Conservation (phyloP, 2,329 filamentous ascomycete species). For the Arthrocladium fulminans region DNA sequence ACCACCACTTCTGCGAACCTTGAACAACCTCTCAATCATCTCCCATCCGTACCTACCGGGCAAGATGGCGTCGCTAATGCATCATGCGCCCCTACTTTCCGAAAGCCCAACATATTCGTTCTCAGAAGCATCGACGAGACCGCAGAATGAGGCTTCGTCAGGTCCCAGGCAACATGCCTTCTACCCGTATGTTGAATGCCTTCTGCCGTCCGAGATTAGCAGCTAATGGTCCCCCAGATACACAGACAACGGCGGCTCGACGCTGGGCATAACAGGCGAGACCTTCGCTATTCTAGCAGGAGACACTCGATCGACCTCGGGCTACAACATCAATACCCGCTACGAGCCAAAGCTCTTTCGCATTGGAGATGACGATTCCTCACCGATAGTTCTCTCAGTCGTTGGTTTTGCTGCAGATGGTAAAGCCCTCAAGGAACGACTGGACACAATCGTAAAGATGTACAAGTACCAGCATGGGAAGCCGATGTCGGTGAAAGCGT, state of each 20-base stretch:
- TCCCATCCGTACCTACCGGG: too few species aligned
- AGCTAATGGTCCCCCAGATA: constrained; percentile 44
- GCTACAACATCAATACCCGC: constrained; percentile 98
- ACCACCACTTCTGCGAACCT: background rate
- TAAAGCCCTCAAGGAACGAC: constrained; percentile 81
- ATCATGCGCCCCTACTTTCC: constrained; percentile 40
- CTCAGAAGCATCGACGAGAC: constrained; percentile 36
- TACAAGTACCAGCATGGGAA: constrained; percentile 98
- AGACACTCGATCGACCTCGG: constrained; percentile 89
- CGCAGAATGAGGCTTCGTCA: constrained; percentile 30
- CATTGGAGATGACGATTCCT: constrained; percentile 82
- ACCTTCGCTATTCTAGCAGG: constrained; percentile 96
- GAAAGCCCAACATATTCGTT: constrained; percentile 54
- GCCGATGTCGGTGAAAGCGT: constrained; percentile 87
- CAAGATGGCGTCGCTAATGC: constrained; percentile 47
- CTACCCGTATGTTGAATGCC: constrained; percentile 65
- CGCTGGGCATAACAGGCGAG: constrained; percentile 83
- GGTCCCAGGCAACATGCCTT: constrained; percentile 66
- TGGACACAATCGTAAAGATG: constrained; percentile 95
- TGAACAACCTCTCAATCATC: background rate
- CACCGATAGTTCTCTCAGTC: constrained; percentile 81
- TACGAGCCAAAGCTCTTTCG: constrained; percentile 94
- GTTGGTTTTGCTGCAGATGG: constrained; percentile 95
- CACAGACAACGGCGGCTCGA: constrained; percentile 95
- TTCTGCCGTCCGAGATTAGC: background rate